Conservation (phyloP, 768 basidiomycete species). For the Kwoniella shandongensis region DNA sequence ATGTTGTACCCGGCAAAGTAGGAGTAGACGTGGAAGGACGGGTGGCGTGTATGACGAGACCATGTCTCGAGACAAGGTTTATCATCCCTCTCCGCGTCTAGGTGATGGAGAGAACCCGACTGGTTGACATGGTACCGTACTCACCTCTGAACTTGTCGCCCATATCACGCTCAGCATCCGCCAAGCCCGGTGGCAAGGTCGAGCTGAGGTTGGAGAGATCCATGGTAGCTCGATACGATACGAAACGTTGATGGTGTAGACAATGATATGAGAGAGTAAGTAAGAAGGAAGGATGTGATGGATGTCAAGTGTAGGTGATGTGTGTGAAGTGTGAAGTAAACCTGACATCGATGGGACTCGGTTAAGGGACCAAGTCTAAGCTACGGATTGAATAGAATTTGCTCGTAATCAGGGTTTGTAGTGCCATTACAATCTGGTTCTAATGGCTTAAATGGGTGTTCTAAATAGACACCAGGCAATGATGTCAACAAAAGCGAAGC, state of each 20-base stretch:
- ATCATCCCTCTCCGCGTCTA: too few relatives aligned
- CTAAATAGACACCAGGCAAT: too few relatives aligned
- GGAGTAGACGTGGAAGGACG: neutral
- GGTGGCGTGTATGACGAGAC: neutral
- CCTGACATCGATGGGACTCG: too few relatives aligned
- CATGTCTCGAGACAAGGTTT: neutral
- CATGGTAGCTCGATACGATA: constrained; percentile 18
- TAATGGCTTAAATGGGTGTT: too few relatives aligned
- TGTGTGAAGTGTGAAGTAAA: too few relatives aligned
- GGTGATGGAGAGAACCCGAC: too few relatives aligned
- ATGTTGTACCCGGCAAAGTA: neutral
- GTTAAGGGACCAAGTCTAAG: too few relatives aligned
- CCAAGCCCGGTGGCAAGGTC: constrained; percentile 42
- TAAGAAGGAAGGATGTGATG: neutral
- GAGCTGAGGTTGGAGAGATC: constrained; percentile 40
- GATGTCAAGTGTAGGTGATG: too few relatives aligned
- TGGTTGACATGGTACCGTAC: constrained; percentile 3
- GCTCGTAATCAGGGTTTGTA: too few relatives aligned
- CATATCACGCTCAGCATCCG: constrained; percentile 49
- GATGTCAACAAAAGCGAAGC: too few relatives aligned
- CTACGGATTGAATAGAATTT: too few relatives aligned
- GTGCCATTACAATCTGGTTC: too few relatives aligned
- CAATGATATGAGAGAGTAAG: neutral
- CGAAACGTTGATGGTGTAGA: neutral
- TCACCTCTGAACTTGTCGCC: constrained; percentile 50